phyloP scores from a whole-genome alignment of 169 alveolate genomes.

The Babesia gibsoni region DNA sequence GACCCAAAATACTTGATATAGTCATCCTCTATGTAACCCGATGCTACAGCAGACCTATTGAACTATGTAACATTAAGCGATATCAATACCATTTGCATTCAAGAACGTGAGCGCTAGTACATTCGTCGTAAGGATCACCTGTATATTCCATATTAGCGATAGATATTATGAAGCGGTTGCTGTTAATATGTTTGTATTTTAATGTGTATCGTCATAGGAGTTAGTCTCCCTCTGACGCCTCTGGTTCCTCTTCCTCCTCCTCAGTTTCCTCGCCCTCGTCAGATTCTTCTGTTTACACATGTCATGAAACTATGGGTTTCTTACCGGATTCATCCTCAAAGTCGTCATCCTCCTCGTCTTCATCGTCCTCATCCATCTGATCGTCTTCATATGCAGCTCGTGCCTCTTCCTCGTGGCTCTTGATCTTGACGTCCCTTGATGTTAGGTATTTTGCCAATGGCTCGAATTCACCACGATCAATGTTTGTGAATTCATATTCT shows the following conservation, averaged over 20 bases:
- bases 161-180: too few relatives aligned
- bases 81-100: slow-evolving; percentile 21
- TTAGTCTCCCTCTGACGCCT: slow-evolving; percentile 21
- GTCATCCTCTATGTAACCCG: slow-evolving; percentile 52
- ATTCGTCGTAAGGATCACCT: too few relatives aligned
- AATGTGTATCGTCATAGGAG: neutral
- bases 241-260: neutral
- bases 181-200: neutral
- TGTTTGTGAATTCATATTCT: slow-evolving; percentile 89
- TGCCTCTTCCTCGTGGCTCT: slow-evolving; percentile 74
- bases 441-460: slow-evolving; percentile 72
- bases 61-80: neutral
- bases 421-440: slow-evolving; percentile 71
- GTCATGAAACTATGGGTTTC: neutral
- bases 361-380: slow-evolving; percentile 84
- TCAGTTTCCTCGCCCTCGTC: slow-evolving; percentile 36
- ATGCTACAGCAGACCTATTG: slow-evolving; percentile 28
- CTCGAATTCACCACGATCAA: slow-evolving; percentile 89
- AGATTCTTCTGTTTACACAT: slow-evolving; percentile 29
- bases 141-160: too few relatives aligned
- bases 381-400: slow-evolving; percentile 73
- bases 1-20: slow-evolving; percentile 15
- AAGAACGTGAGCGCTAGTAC: slow-evolving; percentile 18
- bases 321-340: slow-evolving; percentile 66
- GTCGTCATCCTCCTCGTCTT: slow-evolving; percentile 78